phyloP scores from a whole-genome alignment of 139 green algal species.

The Volvox reticuliferus region DNA sequence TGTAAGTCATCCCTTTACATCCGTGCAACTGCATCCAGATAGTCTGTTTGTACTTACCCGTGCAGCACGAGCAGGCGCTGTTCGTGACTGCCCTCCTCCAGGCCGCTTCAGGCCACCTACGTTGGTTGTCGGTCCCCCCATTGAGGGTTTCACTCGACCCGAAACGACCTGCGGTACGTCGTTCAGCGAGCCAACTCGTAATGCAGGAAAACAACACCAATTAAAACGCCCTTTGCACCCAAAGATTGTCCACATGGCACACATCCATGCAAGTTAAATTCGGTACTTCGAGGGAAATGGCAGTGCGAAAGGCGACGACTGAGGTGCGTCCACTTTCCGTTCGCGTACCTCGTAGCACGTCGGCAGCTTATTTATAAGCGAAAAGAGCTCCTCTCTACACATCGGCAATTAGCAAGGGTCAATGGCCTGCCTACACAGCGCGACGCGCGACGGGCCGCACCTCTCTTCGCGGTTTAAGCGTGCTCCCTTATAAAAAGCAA shows the following conservation, averaged over 20 bases:
- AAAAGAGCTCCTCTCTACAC: constrained; percentile 86
- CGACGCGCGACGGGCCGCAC: neutral
- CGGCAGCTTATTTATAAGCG: constrained; percentile 88
- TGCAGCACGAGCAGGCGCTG: constrained; percentile 1
- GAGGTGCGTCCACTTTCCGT: neutral
- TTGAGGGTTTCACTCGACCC: constrained; percentile 19
- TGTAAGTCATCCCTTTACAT: neutral
- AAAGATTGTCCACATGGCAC: too few species aligned
- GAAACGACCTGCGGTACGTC: constrained; percentile 28
- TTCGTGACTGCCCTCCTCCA: constrained; percentile 4
- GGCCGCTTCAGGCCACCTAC: constrained; percentile 32
- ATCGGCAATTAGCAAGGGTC: neutral
- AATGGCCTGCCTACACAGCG: neutral
- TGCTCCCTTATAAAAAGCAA: constrained; percentile 96
- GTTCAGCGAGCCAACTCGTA: neutral
- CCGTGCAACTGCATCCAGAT: neutral
- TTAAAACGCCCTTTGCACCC: too few species aligned
- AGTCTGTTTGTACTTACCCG: constrained; percentile 10
- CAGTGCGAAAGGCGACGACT: neutral
- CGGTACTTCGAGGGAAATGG: too few species aligned
- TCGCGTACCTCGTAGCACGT: constrained; percentile 92
- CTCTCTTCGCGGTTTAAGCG: constrained; percentile 51
- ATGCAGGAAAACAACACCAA: neutral
- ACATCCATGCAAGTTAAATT: too few species aligned
- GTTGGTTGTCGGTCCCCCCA: constrained; percentile 25